phyloP scores from a whole-genome alignment of 495 filamentous ascomycete genomes.

The Neurospora sp. region DNA sequence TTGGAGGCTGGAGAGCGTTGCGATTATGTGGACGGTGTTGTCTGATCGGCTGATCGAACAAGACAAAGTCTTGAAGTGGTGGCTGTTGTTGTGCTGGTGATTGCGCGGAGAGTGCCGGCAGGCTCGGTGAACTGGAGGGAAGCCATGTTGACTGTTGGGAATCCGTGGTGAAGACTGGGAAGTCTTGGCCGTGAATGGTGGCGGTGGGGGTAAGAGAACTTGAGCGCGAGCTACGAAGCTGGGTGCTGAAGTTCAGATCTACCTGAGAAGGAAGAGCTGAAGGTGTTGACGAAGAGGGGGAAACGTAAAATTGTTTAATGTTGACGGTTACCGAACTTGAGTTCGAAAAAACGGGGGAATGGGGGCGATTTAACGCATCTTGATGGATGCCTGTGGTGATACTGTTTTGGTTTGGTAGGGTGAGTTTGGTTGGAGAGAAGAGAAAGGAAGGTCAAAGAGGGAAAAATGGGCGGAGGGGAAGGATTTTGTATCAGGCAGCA shows the following conservation, averaged over 20 bases:
- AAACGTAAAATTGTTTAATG: conserved; percentile 29
- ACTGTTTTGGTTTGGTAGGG: conserved; percentile 2
- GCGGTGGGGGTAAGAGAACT: conserved; percentile 36
- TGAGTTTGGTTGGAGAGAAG: conserved; percentile 18
- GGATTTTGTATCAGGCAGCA: conserved; percentile 31
- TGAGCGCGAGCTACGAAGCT: conserved; percentile 37
- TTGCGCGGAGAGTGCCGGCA: conserved; percentile 48
- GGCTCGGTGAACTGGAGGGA: conserved; percentile 50
- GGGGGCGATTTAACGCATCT: conserved; percentile 28
- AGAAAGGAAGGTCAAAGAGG: conserved; percentile 7
- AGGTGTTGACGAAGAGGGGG: conserved; percentile 33
- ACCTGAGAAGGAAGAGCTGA: conserved; percentile 45
- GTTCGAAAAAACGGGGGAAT: conserved; percentile 11
- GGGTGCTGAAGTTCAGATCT: conserved; percentile 44
- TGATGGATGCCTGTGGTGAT: conserved; percentile 21
- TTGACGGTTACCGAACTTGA: conserved; percentile 21
- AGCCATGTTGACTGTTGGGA: conserved; percentile 46
- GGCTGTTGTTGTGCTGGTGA: conserved; percentile 32
- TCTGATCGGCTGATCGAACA: conserved; percentile 39
- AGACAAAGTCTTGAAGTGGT: conserved; percentile 42
- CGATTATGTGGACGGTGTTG: conserved; percentile 41
- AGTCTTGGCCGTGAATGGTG: conserved; percentile 43
- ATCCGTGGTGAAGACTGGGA: conserved; percentile 51
- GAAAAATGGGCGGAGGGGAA: conserved; percentile 13
- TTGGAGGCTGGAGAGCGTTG: conserved; percentile 27